Percentiles rank a stretch among this genome's conserved stretches.
Evolutionary conservation across 2,329 filamentous ascomycete genomes (phyloP).

Genomic region (Thelonectria rubi): DNA sequence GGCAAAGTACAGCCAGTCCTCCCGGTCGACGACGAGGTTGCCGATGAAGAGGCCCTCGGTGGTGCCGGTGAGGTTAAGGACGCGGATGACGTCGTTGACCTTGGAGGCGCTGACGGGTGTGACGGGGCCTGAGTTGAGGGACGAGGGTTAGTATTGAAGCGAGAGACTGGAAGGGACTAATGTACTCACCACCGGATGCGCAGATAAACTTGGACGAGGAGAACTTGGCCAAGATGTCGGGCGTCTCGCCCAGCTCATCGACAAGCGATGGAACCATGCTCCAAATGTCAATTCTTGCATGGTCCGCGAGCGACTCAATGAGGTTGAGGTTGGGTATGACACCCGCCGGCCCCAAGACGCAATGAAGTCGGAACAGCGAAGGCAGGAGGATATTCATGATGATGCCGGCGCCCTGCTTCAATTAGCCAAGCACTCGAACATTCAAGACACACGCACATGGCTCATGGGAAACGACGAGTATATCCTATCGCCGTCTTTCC

Average conservation of each 20-base stretch:
- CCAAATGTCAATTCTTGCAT: conserved; percentile 50
- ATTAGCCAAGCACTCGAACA: background rate
- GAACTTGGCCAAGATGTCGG: conserved; percentile 45
- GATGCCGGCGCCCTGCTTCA: conserved; percentile 50
- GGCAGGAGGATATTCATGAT: conserved; percentile 54
- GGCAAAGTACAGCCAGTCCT: conserved; percentile 47
- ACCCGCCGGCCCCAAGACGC: conserved; percentile 47
- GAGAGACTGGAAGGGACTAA: background rate
- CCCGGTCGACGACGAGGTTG: conserved; percentile 38
- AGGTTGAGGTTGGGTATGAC: conserved; percentile 50
- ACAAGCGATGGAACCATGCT: conserved; percentile 49
- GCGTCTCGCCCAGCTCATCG: conserved; percentile 47
- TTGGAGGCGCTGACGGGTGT: conserved; percentile 41
- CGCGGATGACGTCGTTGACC: conserved; percentile 45
- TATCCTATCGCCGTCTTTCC: conserved; percentile 43
- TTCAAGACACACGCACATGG: conserved; percentile 37
- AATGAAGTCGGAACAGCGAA: conserved; percentile 47
- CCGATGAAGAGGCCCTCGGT: conserved; percentile 49
- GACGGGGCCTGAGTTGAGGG: conserved; percentile 39
- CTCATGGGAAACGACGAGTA: conserved; percentile 51
- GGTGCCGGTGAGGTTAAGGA: conserved; percentile 48
- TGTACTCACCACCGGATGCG: conserved; percentile 44
- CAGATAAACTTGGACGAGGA: conserved; percentile 47
- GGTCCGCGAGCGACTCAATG: conserved; percentile 45
- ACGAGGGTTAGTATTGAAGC: background rate